Conservation (phyloP, 176 grass and related monocot species). For the Phragmites australis region DNA sequence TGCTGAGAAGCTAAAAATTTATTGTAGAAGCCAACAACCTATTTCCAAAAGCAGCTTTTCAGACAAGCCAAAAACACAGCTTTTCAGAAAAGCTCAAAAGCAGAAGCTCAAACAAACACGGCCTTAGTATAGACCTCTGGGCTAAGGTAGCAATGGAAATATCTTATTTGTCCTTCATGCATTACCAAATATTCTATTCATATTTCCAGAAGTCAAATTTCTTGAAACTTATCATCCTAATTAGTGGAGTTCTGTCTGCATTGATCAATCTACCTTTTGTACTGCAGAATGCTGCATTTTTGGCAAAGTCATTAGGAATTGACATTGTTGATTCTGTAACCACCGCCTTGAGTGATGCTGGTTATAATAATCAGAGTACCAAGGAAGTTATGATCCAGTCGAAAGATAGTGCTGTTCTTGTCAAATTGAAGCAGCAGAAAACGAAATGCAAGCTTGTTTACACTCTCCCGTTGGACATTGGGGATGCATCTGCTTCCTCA, state of each 20-base stretch:
- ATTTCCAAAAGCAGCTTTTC: no score
- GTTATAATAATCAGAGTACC: slow-evolving; percentile 50
- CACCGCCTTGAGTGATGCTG: slow-evolving; percentile 55
- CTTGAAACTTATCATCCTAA: background rate
- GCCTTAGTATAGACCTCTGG: background rate
- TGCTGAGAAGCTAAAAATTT: no score
- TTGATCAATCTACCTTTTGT: slow-evolving; percentile 17
- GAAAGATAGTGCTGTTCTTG: slow-evolving; percentile 67
- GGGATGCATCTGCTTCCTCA: slow-evolving; percentile 50
- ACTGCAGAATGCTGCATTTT: slow-evolving; percentile 63
- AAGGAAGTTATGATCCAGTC: slow-evolving; percentile 71
- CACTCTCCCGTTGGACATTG: slow-evolving; percentile 32
- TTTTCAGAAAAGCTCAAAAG: no score
- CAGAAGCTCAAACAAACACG: no score
- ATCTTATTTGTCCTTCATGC: background rate
- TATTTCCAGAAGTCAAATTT: slow-evolving; percentile 1
- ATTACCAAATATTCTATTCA: background rate
- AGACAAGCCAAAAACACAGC: no score
- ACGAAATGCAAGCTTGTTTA: slow-evolving; percentile 69
- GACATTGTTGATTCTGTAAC: slow-evolving; percentile 45
- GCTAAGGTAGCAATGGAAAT: background rate
- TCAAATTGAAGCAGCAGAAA: slow-evolving; percentile 65
- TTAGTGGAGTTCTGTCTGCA: background rate
- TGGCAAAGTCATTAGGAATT: slow-evolving; percentile 52
- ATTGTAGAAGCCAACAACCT: no score